A percentile compares a stretch with the other conserved stretches of the same genome.
phyloP scores from a whole-genome alignment of 305 asterid genomes.

The Lippia alba region DNA sequence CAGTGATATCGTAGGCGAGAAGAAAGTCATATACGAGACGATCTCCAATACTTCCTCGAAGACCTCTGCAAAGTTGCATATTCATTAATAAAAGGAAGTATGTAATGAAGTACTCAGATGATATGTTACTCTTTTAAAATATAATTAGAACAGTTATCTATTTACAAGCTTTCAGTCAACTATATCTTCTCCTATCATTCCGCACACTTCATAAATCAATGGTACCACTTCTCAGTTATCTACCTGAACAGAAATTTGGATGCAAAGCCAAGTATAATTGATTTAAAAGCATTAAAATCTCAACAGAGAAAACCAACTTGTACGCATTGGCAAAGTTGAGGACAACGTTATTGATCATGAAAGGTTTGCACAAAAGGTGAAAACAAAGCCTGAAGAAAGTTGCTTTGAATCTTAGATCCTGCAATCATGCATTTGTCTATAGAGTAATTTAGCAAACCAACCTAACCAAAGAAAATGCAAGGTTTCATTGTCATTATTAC shows the following conservation, averaged over 20 bases:
- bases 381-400: neutral
- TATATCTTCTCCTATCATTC: constrained; percentile 5
- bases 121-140: neutral
- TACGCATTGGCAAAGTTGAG: constrained; percentile 1
- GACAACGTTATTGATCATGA: neutral
- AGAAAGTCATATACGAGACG: constrained; percentile 96
- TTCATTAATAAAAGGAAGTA: constrained; percentile 5
- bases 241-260: neutral
- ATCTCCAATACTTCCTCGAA: constrained; percentile 98
- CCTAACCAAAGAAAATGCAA: neutral
- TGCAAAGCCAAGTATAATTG: neutral
- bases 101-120: constrained; percentile 8
- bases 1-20: constrained; percentile 89
- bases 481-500: neutral
- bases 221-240: constrained; percentile 10
- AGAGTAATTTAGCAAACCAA: neutral
- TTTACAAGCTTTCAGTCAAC: constrained; percentile 8
- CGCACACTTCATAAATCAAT: constrained; percentile 15
- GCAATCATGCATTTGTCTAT: neutral
- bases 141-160: constrained; percentile 11
- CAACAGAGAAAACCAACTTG: constrained; percentile 12
- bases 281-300: neutral
- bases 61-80: constrained; percentile 75
- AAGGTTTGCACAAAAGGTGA: constrained; percentile 1
- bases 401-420: neutral